A percentile compares a stretch with the other conserved stretches of the same genome.
These are phyloP conservation scores for Pistacia atlantica DNA, from an alignment of 345 rosid genomes.

Conservation along the genomic window DNA sequence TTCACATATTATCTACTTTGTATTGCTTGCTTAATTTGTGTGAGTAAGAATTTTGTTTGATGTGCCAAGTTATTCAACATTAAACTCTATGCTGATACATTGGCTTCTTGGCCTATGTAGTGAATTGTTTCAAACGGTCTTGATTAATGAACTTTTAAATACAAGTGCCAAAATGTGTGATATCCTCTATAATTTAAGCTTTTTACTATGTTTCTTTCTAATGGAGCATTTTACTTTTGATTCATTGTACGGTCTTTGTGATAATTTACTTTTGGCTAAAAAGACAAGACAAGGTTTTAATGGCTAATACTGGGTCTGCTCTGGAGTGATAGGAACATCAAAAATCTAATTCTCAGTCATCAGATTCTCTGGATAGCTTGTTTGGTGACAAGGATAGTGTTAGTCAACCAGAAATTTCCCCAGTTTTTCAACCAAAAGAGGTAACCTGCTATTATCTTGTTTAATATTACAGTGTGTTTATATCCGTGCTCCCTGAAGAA, in stretches of 20 bases:
- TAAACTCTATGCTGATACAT: no score
- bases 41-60: no score
- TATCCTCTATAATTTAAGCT: no score
- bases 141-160: no score
- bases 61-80: no score
- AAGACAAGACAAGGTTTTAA: not conserved
- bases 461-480: not conserved
- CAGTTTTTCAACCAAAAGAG: slow-evolving; percentile 50
- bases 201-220: no score
- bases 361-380: slow-evolving; percentile 41
- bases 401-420: slow-evolving; percentile 29
- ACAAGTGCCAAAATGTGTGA: no score
- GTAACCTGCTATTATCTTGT: slow-evolving; percentile 31
- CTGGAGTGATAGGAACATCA: slow-evolving; percentile 35
- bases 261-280: not conserved
- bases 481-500: not conserved
- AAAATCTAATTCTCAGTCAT: slow-evolving; percentile 32
- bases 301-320: slow-evolving; percentile 19
- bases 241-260: not conserved
- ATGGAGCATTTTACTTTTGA: not conserved
- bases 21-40: not conserved
- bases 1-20: not conserved
- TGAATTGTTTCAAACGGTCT: no score
- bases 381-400: slow-evolving; percentile 42
- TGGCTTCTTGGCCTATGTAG: no score